A percentile compares a stretch with the other conserved stretches of the same genome.
phyloP scores from a whole-genome alignment of 2,329 filamentous ascomycete genomes.

The Fusarium torreyae region DNA sequence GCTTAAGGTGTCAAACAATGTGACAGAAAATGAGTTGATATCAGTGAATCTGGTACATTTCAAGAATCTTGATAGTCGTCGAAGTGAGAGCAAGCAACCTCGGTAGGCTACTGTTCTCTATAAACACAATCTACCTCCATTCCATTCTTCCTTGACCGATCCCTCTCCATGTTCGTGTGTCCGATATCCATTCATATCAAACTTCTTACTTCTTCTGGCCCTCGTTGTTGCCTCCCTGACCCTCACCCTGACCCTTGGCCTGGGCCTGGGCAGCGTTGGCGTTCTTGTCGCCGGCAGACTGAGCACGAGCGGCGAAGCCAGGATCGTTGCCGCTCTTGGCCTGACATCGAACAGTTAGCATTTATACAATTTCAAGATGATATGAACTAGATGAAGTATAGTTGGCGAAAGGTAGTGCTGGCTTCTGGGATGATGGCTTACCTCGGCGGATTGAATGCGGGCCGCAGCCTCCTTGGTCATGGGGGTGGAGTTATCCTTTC shows the following conservation, averaged over 20 bases:
- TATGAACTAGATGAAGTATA: not conserved
- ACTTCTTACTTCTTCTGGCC: slow-evolving; percentile 25
- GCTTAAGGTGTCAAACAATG: not conserved
- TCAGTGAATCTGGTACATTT: slow-evolving; percentile 9
- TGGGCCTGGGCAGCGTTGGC: not conserved
- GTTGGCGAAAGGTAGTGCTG: too few species aligned
- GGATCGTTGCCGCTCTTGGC: slow-evolving; percentile 21
- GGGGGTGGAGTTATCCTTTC: not conserved
- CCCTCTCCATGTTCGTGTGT: not conserved
- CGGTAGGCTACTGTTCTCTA: not conserved
- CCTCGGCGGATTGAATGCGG: slow-evolving; percentile 17
- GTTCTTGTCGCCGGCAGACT: slow-evolving; percentile 11
- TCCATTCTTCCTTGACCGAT: not conserved
- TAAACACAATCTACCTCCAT: not conserved
- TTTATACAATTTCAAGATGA: not conserved
- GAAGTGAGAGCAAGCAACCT: not conserved
- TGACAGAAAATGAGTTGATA: not conserved
- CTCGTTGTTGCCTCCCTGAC: slow-evolving; percentile 1
- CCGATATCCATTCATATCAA: not conserved
- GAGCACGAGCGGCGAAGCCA: slow-evolving; percentile 18
- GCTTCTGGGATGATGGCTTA: not conserved
- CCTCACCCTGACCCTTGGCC: not conserved
- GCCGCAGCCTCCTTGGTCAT: slow-evolving; percentile 24
- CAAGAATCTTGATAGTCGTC: not conserved
- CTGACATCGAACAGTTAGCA: not conserved